These are phyloP conservation scores for Fusarium anthophilum DNA, from an alignment of 2,329 filamentous ascomycete species.

Conservation along the genomic window DNA sequence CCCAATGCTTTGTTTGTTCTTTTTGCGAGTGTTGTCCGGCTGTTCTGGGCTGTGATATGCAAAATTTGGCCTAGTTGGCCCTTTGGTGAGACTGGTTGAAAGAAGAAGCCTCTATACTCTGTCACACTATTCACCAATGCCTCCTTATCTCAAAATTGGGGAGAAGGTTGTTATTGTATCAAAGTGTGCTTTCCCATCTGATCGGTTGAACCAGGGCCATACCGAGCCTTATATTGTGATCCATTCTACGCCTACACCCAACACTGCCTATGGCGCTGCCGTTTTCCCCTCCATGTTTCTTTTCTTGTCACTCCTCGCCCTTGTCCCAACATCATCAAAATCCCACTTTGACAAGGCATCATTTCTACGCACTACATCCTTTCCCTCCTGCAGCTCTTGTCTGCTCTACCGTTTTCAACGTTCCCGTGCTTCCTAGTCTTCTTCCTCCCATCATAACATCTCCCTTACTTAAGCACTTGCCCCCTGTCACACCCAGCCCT, in stretches of 20 bases:
- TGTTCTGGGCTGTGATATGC: conserved; percentile 12
- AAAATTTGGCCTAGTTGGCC: neutral
- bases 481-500: neutral
- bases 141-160: neutral
- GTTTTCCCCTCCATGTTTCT: neutral
- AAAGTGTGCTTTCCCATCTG: neutral
- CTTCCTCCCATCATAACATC: neutral
- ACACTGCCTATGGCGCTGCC: conserved; percentile 1
- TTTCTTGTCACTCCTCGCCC: conserved; percentile 12
- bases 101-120: neutral
- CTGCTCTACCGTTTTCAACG: neutral
- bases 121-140: conserved; percentile 1
- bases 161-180: neutral
- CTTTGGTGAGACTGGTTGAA: neutral
- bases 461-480: neutral
- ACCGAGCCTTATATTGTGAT: conserved; percentile 7
- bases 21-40: neutral
- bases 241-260: neutral
- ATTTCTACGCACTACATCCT: conserved; percentile 7
- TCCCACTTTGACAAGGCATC: neutral
- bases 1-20: neutral
- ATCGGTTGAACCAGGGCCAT: neutral
- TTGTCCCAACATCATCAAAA: conserved; percentile 6
- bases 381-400: conserved; percentile 8
- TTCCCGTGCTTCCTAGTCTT: neutral